These are phyloP conservation scores for Umbelopsis ramanniana DNA, from an alignment of 192 early-diverging fungal species.

Conservation along the genomic window DNA sequence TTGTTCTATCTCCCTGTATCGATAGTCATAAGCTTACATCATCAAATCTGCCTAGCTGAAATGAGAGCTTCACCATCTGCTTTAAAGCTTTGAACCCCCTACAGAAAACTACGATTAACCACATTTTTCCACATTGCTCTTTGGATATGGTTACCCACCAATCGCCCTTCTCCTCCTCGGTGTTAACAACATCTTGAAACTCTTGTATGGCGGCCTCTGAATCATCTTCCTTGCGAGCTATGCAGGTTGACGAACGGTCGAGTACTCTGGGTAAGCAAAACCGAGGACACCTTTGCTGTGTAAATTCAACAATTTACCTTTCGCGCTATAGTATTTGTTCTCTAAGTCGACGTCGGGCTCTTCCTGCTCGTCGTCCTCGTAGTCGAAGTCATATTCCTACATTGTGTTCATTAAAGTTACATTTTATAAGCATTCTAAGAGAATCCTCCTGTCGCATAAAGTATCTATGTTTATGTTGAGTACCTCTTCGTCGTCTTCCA, in stretches of 20 bases:
- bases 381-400: constrained; percentile 82
- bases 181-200: constrained; percentile 78
- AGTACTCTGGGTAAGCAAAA: not conserved
- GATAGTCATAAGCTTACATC: constrained; percentile 44
- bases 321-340: constrained; percentile 90
- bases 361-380: constrained; percentile 83
- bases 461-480: not conserved
- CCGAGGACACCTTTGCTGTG: not conserved
- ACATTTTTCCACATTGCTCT: not conserved
- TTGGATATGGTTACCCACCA: constrained; percentile 56
- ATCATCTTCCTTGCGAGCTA: constrained; percentile 79
- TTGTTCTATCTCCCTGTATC: not conserved
- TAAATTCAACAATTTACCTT: constrained; percentile 51
- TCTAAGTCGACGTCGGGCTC: constrained; percentile 84
- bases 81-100: constrained; percentile 93
- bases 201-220: constrained; percentile 72
- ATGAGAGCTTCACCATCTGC: constrained; percentile 84
- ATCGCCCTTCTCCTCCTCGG: constrained; percentile 82
- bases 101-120: not conserved
- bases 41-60: constrained; percentile 66
- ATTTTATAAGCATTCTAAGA: too few relatives aligned
- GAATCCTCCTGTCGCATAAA: not conserved
- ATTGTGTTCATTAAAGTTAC: not conserved
- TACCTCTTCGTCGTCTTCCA: constrained; percentile 62
- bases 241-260: not conserved